Evolutionary conservation across 345 rosid genomes (phyloP), one percentile per base, ranked within the genome.

Genomic region (Excoecaria agallocha): DNA sequence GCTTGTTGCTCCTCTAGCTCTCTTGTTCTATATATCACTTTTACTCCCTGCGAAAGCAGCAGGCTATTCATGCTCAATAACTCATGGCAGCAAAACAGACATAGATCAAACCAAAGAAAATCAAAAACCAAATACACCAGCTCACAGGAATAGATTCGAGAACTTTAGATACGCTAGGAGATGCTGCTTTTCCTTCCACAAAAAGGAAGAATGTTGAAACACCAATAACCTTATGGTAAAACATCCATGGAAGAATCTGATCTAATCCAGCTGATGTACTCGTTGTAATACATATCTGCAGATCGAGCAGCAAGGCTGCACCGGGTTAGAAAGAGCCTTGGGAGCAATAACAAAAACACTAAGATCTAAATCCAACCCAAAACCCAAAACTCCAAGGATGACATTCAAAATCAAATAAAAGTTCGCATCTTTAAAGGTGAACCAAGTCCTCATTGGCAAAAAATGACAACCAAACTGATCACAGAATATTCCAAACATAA

Each of bases 121-220:
- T 16, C 38, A 52, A 72, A 58, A 5, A 67, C 22, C 6, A 69
- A 39, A 60, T 52, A 52, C 55, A 22, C 16, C 12, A 46, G 85
- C 93, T 87, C 82, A 92, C 98, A 1, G 92, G 89, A 81, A 93
- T 89, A 3, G 88, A 78, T 79, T 93, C 93, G 65, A 95, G 80
- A 64, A 93, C 90, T 79, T 83, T 86, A 51, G 99, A 89, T 3
- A 88, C 96, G 25, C 78, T 64, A n/a, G 86, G 87, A 4, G 93
- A 82, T 57, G 97, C 93, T 73, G 97, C 99, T 80, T 93, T 93
- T 65, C 99, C 99, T 55, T 95, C 98, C 79, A 94, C 97, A 48
- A 94, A 94, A 58, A 94, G 90, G 70, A 89, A 87, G 80, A 92
- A 92, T 6, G 83, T 82, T 15, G 91, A 86, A 76, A 92, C 91